These are phyloP conservation scores for Ogataea pilisensis DNA, from an alignment of 805 yeast genomes.

Conservation along the genomic window DNA sequence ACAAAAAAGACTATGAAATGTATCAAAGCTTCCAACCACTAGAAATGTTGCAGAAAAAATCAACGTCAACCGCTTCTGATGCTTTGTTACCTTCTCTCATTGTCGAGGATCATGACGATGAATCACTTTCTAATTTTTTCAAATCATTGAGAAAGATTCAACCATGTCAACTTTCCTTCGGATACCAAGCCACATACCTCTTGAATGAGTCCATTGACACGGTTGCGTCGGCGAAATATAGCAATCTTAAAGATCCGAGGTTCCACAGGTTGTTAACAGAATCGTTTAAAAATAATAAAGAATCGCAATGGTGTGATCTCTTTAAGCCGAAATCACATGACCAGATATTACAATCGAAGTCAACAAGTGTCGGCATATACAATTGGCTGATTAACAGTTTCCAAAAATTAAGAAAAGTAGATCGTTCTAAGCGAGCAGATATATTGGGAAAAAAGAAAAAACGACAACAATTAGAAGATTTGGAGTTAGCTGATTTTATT, in stretches of 20 bases:
- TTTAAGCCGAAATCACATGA: constrained; percentile 36
- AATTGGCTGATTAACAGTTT: constrained; percentile 42
- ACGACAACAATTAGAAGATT: constrained; percentile 8
- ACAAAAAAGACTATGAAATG: constrained; percentile 13
- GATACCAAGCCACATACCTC: neutral
- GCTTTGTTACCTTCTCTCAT: neutral
- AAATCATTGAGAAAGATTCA: neutral
- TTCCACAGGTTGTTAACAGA: constrained; percentile 5
- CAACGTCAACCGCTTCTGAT: too few relatives aligned
- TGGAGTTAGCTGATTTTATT: constrained; percentile 35
- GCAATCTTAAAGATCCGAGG: constrained; percentile 3
- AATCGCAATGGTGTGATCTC: constrained; percentile 38
- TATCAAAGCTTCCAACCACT: neutral
- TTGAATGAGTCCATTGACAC: constrained; percentile 2
- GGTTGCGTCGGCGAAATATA: constrained; percentile 5
- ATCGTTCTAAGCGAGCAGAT: constrained; percentile 24
- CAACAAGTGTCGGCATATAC: constrained; percentile 24
- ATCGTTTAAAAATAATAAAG: constrained; percentile 4
- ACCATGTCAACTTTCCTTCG: neutral
- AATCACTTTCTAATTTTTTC: neutral
- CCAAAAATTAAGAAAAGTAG: constrained; percentile 24
- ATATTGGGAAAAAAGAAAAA: constrained; percentile 17
- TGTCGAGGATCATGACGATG: neutral
- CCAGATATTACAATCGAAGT: constrained; percentile 33
- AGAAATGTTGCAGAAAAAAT: neutral